Conservation (phyloP, 2,329 filamentous ascomycete genomes). For the Lachnellula occidentalis region DNA sequence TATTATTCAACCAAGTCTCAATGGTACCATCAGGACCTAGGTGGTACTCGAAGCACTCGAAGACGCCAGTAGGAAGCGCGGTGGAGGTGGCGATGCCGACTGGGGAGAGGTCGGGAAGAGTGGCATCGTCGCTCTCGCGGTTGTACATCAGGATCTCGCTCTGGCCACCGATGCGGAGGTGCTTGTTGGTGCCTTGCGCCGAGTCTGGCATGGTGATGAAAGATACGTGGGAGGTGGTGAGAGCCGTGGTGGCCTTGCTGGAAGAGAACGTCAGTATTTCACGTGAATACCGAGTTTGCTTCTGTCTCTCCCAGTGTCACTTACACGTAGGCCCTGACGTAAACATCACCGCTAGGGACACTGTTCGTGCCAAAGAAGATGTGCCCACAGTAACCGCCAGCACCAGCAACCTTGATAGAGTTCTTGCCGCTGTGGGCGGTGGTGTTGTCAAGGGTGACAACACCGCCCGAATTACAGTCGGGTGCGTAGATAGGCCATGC, state of each 20-base stretch:
- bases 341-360: conserved; percentile 51
- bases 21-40: conserved; percentile 51
- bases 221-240: conserved; percentile 54
- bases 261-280: conserved; percentile 21
- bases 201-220: conserved; percentile 61
- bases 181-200: conserved; percentile 49
- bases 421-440: conserved; percentile 52
- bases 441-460: conserved; percentile 49
- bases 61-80: conserved; percentile 43
- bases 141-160: conserved; percentile 59
- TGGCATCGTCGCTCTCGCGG: conserved; percentile 57
- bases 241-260: conserved; percentile 50
- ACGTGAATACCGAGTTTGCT: conserved; percentile 1
- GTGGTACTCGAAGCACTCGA: conserved; percentile 59
- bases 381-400: conserved; percentile 52
- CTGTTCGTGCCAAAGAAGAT: conserved; percentile 56
- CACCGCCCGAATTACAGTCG: conserved; percentile 54
- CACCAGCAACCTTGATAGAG: conserved; percentile 47
- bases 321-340: conserved; percentile 51
- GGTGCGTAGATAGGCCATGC: conserved; percentile 54
- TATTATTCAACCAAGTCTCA: conserved; percentile 55
- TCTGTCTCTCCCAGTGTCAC: conserved; percentile 24
- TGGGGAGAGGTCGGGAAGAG: conserved; percentile 54
- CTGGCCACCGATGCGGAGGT: conserved; percentile 57
- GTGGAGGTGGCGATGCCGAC: conserved; percentile 51